phyloP scores from a whole-genome alignment of 306 rosid genomes.

The Leucaena leucocephala region DNA sequence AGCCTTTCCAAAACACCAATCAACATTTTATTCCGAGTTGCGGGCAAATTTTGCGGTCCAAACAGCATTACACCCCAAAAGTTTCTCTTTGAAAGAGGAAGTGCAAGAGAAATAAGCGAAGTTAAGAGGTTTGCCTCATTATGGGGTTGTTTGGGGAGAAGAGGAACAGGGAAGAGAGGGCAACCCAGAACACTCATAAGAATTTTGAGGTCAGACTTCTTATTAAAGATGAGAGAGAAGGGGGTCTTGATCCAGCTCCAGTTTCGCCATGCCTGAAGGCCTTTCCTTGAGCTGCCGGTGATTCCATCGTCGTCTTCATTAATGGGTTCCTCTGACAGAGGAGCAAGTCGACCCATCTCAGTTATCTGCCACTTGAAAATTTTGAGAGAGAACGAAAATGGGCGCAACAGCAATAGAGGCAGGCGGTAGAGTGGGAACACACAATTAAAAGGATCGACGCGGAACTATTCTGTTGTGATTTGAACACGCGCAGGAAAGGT shows the following conservation, averaged over 20 bases:
- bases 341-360: constrained; percentile 68
- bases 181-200: constrained; percentile 91
- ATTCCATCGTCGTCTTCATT: constrained; percentile 53
- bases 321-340: constrained; percentile 87
- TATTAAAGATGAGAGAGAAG: constrained; percentile 58
- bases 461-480: constrained; percentile 1
- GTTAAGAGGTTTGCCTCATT: constrained; percentile 51
- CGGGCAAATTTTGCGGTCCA: not conserved
- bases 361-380: constrained; percentile 19
- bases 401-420: not conserved
- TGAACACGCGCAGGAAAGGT: constrained; percentile 36
- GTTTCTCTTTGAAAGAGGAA: not conserved
- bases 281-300: constrained; percentile 47
- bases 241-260: constrained; percentile 92
- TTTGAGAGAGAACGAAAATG: not conserved
- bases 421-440: not conserved
- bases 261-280: constrained; percentile 71
- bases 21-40: not conserved
- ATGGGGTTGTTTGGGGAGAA: constrained; percentile 47
- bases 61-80: not conserved
- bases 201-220: constrained; percentile 71
- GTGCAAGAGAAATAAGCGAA: not conserved
- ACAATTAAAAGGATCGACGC: constrained; percentile 30
- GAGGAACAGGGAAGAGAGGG: constrained; percentile 82
- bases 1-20: no score